Base-by-base conservation (phyloP, 768 basidiomycete species). In the Saitozyma podzolica region DNA sequence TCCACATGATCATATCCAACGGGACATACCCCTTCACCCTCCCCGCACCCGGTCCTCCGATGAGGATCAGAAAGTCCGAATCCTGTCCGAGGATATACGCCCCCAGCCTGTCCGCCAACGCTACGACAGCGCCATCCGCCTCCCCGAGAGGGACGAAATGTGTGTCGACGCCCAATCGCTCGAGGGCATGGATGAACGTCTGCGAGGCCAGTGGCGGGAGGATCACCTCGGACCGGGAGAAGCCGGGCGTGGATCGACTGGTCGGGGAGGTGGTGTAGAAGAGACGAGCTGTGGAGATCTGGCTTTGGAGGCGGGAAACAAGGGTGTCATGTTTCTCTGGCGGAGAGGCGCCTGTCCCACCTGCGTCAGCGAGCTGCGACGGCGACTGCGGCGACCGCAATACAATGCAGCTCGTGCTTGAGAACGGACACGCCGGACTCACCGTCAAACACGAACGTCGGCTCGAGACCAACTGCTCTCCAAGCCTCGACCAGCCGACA, bases 381-480 rank as follows among this genome's bases (percentile, higher is more conserved):
- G 5, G 29, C 29, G 29, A 29, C 29, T 2, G 29, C 29, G 29
- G 29, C 29, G 29, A 29, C 29, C 29, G 29, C 29, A 29, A 29
- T 29, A 29, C 29, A 29, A 29, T 29, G 29, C 29, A 37, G n/a
- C 39, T 9, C 50, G 1, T 41, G 42, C 9, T 42, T 16, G 49
- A 6, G 19, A 16, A 19, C 42, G 16, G 52, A n/a, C 14, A 19
- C 40, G 29, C n/a, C 50, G 9, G 1, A 58, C 78, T 62, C 50
- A 80, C 80, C 80, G 59, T 80, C 80, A 64, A 79, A 80, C 42
- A 80, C 74, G 42, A 80, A 74, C 40, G 68, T 68, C 3, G 75
- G 75, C 51, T 78, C 75, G 42, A 80, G 59, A 6, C 75, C 77
- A 0, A 79, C 69, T 8, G 58, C 60, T 41, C 71, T 59, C 73